Base-by-base conservation (phyloP, 1,284 basidiomycete genomes). In the Cutaneotrichosporon curvatum region DNA sequence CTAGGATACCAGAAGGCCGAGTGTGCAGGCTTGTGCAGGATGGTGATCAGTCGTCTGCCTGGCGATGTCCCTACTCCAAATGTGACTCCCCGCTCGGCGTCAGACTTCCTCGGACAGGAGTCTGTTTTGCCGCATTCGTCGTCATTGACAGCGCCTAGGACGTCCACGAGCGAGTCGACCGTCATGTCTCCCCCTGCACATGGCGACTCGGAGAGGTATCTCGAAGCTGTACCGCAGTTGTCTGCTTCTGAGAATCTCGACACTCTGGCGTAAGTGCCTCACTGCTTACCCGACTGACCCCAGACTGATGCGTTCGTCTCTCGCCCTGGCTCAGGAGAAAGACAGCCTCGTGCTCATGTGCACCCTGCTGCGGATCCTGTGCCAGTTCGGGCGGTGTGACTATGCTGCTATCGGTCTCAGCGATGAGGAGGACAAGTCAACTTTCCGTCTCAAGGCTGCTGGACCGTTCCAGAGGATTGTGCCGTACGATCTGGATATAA, bases 401-500 rank as follows among this genome's bases (percentile, higher is more conserved):
- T 68, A 58, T 43, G 65, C 62, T 4, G 67, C 67, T 1, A 61
- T 67, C 9, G 63, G 58, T 0, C 50, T 67, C 3, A 45, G 40
- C 43, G 59, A 60, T 25, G 55, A 59, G 10, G 45, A 46, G 6
- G 57, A 62, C 38, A 35, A 43, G 16, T 49, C 50, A 3, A 50
- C 38, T 1, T 45, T 65, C 21, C 52, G 58, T 5, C 53, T 68
- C 6, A 55, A 56, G 9, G 65, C 63, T 0, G 60, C 62, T 0
- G 67, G 66, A 0, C 47, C 55, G 2, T 61, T 56, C 49, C 53
- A 59, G 15, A 45, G 54, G 4, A 63, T 68, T 18, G 25, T 50
- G 3, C 37, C 61, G 1, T 58, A 58, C 50, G 61, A 67, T 33
- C 31, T 65, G 7, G 45, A 48, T 15, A 46, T 64, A 14, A 48